Evolutionary conservation across 352 stramenopile genomes (phyloP).

Genomic region (Phytophthora cactorum): DNA sequence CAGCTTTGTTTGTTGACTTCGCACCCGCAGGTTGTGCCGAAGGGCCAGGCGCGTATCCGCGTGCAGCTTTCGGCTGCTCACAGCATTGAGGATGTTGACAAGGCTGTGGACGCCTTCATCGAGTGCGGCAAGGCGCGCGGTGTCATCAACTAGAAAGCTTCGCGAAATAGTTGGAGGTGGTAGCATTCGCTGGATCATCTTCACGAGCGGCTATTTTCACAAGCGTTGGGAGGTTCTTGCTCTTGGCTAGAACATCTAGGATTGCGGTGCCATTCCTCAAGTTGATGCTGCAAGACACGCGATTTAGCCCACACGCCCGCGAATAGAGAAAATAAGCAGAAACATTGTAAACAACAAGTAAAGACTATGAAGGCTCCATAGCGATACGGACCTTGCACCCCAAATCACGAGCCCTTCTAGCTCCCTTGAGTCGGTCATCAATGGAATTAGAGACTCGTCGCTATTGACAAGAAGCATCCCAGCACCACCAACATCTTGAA

Average conservation of each 20-base stretch:
- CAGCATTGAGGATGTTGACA: constrained; percentile 92
- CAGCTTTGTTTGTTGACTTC: neutral
- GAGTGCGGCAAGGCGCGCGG: constrained; percentile 86
- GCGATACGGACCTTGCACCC: constrained; percentile 56
- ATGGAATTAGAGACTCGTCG: constrained; percentile 62
- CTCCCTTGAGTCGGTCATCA: constrained; percentile 72
- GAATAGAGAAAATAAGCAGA: constrained; percentile 18
- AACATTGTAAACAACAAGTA: constrained; percentile 14
- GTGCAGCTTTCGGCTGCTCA: constrained; percentile 93
- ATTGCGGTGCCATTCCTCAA: constrained; percentile 52
- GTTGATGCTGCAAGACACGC: constrained; percentile 41
- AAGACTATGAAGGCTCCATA: neutral
- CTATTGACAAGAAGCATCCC: constrained; percentile 76
- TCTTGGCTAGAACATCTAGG: constrained; percentile 46
- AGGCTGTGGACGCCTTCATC: constrained; percentile 93
- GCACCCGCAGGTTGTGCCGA: constrained; percentile 82
- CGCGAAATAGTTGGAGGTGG: constrained; percentile 18
- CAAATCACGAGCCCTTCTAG: constrained; percentile 58
- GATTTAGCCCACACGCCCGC: constrained; percentile 1
- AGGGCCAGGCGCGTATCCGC: constrained; percentile 92
- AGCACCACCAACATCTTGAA: constrained; percentile 56
- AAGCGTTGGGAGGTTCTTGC: constrained; percentile 65
- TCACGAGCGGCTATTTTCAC: constrained; percentile 42
- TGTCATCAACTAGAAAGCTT: constrained; percentile 56
- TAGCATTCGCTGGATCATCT: constrained; percentile 13